phyloP scores from a whole-genome alignment of 1,139 yeast species.

The Kluyveromyces marxianus region DNA sequence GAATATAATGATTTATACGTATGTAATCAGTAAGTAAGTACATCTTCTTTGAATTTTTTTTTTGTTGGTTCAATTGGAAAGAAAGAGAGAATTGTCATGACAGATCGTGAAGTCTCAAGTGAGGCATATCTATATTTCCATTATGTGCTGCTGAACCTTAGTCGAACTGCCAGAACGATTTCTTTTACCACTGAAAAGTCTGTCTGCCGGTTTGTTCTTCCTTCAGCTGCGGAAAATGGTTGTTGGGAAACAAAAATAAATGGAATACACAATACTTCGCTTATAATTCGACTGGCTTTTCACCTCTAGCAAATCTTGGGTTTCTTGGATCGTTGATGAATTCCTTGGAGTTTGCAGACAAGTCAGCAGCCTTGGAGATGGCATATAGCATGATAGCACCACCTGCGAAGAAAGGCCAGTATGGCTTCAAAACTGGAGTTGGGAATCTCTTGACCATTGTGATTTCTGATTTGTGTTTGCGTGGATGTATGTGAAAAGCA shows the following conservation, averaged over 20 bases:
- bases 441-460: conserved; percentile 37
- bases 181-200: too few relatives aligned
- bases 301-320: conserved; percentile 60
- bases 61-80: neutral
- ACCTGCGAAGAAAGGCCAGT: conserved; percentile 64
- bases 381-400: conserved; percentile 51
- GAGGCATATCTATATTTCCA: too few relatives aligned
- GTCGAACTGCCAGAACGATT: too few relatives aligned
- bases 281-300: conserved; percentile 35
- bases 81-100: neutral
- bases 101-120: conserved; percentile 4
- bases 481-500: neutral
- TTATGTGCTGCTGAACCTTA: too few relatives aligned
- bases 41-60: neutral
- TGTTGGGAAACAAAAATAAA: neutral
- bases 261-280: neutral
- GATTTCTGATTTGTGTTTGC: neutral
- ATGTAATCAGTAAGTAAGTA: neutral
- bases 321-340: conserved; percentile 74
- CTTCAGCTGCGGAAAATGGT: neutral
- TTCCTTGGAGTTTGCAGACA: conserved; percentile 50
- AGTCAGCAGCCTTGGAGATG: conserved; percentile 49
- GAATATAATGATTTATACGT: conserved; percentile 4
- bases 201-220: neutral
- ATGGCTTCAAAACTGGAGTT: conserved; percentile 48